These are phyloP conservation scores for Pseudopithomyces maydicus DNA, from an alignment of 2,329 filamentous ascomycete species.

Conservation along the genomic window DNA sequence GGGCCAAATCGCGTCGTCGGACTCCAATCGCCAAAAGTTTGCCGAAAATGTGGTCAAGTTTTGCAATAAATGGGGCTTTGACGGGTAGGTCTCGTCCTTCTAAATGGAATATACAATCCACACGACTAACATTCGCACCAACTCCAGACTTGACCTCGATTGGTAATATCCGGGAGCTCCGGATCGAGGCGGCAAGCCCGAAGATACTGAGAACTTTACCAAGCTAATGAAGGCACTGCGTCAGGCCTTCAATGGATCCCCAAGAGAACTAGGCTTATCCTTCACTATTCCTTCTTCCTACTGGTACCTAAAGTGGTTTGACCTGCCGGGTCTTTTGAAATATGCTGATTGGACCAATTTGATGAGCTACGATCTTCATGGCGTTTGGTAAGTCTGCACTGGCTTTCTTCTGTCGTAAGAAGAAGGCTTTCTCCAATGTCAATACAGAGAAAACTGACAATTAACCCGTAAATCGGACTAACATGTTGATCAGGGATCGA, in stretches of 20 bases:
- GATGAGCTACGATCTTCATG: conserved; percentile 53
- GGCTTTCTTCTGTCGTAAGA: no score
- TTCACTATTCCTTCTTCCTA: conserved; percentile 6
- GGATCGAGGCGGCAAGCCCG: neutral
- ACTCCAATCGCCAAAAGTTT: neutral
- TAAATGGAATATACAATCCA: neutral
- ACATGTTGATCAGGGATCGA: no score
- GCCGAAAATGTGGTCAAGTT: neutral
- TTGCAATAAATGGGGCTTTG: neutral
- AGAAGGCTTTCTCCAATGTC: no score
- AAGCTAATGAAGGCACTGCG: neutral
- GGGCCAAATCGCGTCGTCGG: neutral
- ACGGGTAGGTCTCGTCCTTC: neutral
- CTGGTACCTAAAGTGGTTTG: conserved; percentile 24
- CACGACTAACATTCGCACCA: neutral
- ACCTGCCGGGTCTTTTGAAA: conserved; percentile 16
- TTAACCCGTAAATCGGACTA: no score
- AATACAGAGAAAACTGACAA: no score
- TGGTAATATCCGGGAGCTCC: neutral
- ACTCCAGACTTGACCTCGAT: neutral
- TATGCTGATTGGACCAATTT: conserved; percentile 50
- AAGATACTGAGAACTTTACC: neutral
- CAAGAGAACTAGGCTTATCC: neutral
- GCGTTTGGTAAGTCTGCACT: conserved; percentile 53
- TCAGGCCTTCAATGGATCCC: neutral